Evolutionary conservation across 305 asterid species (phyloP).

Genomic region (Fraxinus xanthoxyloides): DNA sequence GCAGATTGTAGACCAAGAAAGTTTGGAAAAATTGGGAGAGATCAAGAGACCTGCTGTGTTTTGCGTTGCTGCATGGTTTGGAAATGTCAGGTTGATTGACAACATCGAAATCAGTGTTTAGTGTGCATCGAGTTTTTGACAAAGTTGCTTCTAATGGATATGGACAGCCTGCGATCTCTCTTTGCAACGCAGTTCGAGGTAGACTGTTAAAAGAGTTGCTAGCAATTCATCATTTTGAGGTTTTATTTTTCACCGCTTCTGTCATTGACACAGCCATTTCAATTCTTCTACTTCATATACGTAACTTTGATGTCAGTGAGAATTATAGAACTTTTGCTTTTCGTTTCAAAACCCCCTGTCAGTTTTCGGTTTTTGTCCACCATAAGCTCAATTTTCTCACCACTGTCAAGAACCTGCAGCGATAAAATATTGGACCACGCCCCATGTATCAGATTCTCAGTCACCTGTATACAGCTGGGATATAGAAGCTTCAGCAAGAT

Average conservation of each 20-base stretch:
- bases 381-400: constrained; percentile 63
- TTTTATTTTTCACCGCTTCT: not conserved
- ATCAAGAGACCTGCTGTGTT: constrained; percentile 63
- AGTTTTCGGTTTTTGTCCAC: not conserved
- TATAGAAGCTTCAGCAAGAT: not conserved
- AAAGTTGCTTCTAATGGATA: not conserved
- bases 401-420: constrained; percentile 66
- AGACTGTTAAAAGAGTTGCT: not conserved
- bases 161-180: not conserved
- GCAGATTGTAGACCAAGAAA: constrained; percentile 88
- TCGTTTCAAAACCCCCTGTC: not conserved
- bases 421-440: constrained; percentile 4
- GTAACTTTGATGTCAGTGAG: not conserved
- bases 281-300: not conserved
- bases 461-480: constrained; percentile 4
- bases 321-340: not conserved
- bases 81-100: constrained; percentile 79
- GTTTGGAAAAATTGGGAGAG: constrained; percentile 51
- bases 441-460: constrained; percentile 6
- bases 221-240: not conserved
- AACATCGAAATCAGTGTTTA: constrained; percentile 65
- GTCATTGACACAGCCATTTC: not conserved
- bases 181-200: not conserved
- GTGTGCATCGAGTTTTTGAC: not conserved
- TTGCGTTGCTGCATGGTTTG: constrained; percentile 90